Evolutionary conservation across 2,329 filamentous ascomycete genomes (phyloP).

Genomic region (Exophiala phaeomuriformis): DNA sequence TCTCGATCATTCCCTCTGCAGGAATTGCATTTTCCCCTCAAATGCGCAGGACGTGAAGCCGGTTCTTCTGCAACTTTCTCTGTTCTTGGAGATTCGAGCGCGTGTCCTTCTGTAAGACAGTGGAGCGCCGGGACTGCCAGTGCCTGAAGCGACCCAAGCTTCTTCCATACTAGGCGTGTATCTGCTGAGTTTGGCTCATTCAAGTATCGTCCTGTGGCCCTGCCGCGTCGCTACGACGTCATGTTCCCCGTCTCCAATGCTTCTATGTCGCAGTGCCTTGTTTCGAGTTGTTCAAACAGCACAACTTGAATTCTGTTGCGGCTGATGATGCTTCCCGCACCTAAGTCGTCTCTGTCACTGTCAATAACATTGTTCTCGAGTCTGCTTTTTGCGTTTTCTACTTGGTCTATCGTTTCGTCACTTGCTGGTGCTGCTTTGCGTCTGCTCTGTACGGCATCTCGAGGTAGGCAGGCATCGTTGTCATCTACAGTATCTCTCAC

Average conservation of each 20-base stretch:
- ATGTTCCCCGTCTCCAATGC: background rate
- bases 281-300: background rate
- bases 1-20: too few relatives aligned
- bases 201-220: background rate
- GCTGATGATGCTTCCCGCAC: constrained; percentile 2
- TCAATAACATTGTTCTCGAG: too few relatives aligned
- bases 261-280: constrained; percentile 2
- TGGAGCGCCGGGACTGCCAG: background rate
- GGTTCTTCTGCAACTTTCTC: too few relatives aligned
- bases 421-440: constrained; percentile 6
- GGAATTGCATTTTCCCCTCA: too few relatives aligned
- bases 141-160: background rate
- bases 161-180: background rate
- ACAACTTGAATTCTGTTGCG: background rate
- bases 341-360: too few relatives aligned
- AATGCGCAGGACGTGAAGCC: too few relatives aligned
- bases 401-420: background rate
- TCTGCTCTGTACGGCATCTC: background rate
- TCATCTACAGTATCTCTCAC: background rate
- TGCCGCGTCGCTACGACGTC: constrained; percentile 13
- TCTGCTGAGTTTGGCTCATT: constrained; percentile 4
- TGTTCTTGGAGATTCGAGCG: too few relatives aligned
- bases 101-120: too few relatives aligned
- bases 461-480: constrained; percentile 4
- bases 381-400: too few relatives aligned